Conservation (phyloP, 306 rosid genomes). For the Boehmeria nivea region DNA sequence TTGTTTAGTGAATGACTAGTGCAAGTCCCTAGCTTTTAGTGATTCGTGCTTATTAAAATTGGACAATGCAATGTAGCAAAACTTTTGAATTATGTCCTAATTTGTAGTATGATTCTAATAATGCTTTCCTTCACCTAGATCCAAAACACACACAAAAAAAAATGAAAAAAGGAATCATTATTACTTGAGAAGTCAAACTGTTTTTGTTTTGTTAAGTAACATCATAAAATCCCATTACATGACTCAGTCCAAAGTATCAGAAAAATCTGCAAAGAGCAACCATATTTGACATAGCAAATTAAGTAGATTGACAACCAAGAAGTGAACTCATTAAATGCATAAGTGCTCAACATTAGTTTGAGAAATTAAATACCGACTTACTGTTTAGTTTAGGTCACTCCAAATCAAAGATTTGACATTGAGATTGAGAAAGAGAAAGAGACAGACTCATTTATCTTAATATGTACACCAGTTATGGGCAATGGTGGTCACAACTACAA, state of each 20-base stretch:
- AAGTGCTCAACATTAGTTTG: background rate
- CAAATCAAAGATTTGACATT: background rate
- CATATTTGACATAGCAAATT: background rate
- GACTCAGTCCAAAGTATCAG: no score
- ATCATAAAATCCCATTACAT: background rate
- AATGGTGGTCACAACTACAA: background rate
- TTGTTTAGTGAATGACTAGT: no score
- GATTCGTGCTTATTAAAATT: background rate
- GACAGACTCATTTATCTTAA: background rate
- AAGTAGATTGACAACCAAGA: background rate
- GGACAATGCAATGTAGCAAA: no score
- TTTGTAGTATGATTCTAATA: no score
- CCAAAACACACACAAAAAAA: no score
- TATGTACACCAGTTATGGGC: background rate
- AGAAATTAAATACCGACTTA: constrained; percentile 7
- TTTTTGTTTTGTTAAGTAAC: background rate
- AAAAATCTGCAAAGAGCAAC: background rate
- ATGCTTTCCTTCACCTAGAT: no score
- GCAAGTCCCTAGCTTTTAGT: no score
- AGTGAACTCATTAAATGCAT: background rate
- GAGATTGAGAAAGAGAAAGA: background rate
- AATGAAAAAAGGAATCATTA: no score
- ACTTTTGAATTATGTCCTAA: no score
- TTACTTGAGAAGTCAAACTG: no score
- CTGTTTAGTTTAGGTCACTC: background rate